A percentile compares a stretch with the other conserved stretches of the same genome.
These are phyloP conservation scores for Phanerochaete sordida DNA, from an alignment of 768 basidiomycete genomes.

Conservation along the genomic window DNA sequence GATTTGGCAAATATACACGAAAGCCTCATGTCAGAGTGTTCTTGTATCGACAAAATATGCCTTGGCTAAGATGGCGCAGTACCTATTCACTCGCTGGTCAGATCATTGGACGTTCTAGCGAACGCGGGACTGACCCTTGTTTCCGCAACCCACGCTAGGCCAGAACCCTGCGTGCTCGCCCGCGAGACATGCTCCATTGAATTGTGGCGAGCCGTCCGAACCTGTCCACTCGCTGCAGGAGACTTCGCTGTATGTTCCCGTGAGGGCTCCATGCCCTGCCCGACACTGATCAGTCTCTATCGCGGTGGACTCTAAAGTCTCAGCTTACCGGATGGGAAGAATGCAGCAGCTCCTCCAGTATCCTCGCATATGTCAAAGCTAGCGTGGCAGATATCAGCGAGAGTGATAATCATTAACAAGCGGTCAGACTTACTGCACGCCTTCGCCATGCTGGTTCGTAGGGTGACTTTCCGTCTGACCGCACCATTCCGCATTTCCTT, in stretches of 20 bases:
- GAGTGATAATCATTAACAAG: background rate
- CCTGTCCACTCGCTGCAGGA: slow-evolving; percentile 57
- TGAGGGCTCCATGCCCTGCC: slow-evolving; percentile 45
- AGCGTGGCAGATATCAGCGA: slow-evolving; percentile 24
- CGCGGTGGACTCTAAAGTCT: background rate
- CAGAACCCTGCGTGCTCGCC: slow-evolving; percentile 48
- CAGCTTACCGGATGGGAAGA: slow-evolving; percentile 50
- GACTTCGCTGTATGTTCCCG: slow-evolving; percentile 51
- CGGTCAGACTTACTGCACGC: slow-evolving; percentile 45
- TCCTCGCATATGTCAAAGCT: slow-evolving; percentile 58
- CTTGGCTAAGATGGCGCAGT: background rate
- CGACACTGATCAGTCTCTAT: background rate
- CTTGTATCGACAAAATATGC: too few species aligned
- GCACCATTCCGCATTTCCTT: slow-evolving; percentile 52
- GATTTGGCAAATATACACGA: too few species aligned
- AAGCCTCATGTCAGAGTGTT: too few species aligned
- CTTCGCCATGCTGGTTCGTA: slow-evolving; percentile 39
- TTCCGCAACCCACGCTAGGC: slow-evolving; percentile 52
- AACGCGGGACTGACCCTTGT: slow-evolving; percentile 37
- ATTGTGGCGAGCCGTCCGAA: slow-evolving; percentile 43
- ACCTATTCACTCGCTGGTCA: background rate
- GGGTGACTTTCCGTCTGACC: slow-evolving; percentile 42
- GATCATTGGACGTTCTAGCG: background rate
- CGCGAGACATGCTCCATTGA: slow-evolving; percentile 46
- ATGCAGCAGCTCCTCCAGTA: slow-evolving; percentile 42